Evolutionary conservation across 108 stramenopile species (phyloP), one percentile per base, ranked within the genome.

Genomic region (Aurantiochytrium sp.): DNA sequence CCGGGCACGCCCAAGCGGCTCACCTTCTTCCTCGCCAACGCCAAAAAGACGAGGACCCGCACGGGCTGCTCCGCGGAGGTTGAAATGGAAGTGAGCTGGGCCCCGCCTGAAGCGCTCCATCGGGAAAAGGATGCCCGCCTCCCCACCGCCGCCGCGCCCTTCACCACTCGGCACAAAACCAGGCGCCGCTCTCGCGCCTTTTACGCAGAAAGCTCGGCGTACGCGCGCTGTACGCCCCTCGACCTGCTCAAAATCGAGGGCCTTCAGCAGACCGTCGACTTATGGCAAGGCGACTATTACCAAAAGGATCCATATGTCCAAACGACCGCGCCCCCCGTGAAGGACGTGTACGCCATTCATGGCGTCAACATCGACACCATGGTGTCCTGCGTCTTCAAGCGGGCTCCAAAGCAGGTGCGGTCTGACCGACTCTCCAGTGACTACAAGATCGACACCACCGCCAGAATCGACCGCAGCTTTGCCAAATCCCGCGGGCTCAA

Each of bases 331-430:
- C 94, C 94, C 15, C 94, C 94, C 4, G 92, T 95, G 68, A 86
- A 90, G 39, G 90, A 90, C 37, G 88, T 95, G 10, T 88, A 89
- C 32, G 92, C 93, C 4, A 91, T 95, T 36, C 93, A 94, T 86
- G 94, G 93, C 52, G 90, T 93, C 52, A 94, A 95, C 59, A 48
- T 92, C 34, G 89, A 92, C 4, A 93, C 94, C 4, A 93, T 93
- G 85, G 86, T 93, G 36, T 90, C 90, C 8, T 89, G 73, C 27
- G 89, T 95, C 21, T 94, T 93, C 69, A 86, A 85, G 30, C 91
- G 92, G 31, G 55, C 85, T 17, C 55, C 86, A 12, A 68, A 90
- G 22, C n/a, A 55, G 30, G 59, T 65, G 8, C 34, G 59, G 6
- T 65, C 59, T 1, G 19, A 30, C 10, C 8, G 27, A 12, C 34